phyloP scores from a whole-genome alignment of 768 basidiomycete genomes.

The Rhizopogon salebrosus region DNA sequence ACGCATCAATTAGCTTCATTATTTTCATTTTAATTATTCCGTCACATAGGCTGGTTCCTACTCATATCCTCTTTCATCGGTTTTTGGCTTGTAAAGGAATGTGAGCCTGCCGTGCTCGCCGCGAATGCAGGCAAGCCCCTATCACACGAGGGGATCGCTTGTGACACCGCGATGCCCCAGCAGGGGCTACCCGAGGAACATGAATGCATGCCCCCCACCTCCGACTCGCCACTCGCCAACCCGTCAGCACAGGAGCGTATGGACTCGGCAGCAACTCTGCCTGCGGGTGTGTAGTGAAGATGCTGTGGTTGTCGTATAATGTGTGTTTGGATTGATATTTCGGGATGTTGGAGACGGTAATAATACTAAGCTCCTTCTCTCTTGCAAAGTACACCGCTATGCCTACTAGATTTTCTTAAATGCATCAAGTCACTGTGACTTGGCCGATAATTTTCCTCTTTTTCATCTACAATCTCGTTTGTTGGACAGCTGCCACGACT shows the following conservation, averaged over 20 bases:
- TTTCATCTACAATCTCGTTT: too few relatives aligned
- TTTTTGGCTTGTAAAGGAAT: slow-evolving; percentile 80
- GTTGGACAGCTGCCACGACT: too few relatives aligned
- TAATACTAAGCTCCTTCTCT: too few relatives aligned
- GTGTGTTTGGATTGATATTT: slow-evolving; percentile 5
- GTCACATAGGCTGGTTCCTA: slow-evolving; percentile 80
- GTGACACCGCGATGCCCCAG: slow-evolving; percentile 49
- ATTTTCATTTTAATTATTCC: neutral
- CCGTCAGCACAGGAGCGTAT: slow-evolving; percentile 28
- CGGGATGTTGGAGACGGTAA: neutral
- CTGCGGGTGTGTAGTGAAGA: slow-evolving; percentile 47
- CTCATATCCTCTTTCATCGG: slow-evolving; percentile 77
- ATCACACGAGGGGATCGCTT: slow-evolving; percentile 39
- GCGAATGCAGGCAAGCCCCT: slow-evolving; percentile 19
- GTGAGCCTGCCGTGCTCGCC: slow-evolving; percentile 66
- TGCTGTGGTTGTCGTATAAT: neutral
- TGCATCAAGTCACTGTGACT: too few relatives aligned
- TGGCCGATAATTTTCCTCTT: too few relatives aligned
- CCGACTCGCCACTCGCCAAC: slow-evolving; percentile 7
- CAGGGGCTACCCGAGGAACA: slow-evolving; percentile 30
- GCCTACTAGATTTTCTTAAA: too few relatives aligned
- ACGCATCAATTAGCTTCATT: neutral
- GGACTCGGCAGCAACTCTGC: slow-evolving; percentile 45
- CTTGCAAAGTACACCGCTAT: too few relatives aligned
- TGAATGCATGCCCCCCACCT: slow-evolving; percentile 15